A percentile compares a stretch with the other conserved stretches of the same genome.
phyloP scores from a whole-genome alignment of 2,329 filamentous ascomycete species.

The Aphanocladium album region DNA sequence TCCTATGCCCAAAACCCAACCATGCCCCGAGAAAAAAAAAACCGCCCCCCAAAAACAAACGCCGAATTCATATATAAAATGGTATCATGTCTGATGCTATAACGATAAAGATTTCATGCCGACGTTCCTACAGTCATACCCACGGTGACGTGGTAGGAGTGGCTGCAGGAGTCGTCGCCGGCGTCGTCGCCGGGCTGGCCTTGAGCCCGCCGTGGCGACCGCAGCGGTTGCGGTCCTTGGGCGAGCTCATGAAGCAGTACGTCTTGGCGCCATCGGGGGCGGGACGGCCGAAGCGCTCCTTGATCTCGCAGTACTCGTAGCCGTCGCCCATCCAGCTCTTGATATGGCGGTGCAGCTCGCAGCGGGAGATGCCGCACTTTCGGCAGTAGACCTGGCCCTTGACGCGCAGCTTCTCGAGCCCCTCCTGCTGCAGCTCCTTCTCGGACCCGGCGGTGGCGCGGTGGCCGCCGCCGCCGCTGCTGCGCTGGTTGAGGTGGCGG shows the following conservation, averaged over 20 bases:
- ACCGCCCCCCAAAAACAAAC: background rate
- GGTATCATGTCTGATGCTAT: background rate
- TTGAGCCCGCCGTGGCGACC: slow-evolving; percentile 43
- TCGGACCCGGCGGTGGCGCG: background rate
- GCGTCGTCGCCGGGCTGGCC: background rate
- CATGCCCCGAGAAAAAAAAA: too few species aligned
- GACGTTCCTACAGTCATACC: too few species aligned
- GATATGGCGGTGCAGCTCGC: slow-evolving; percentile 59
- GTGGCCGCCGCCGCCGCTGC: slow-evolving; percentile 10
- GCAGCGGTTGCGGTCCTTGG: slow-evolving; percentile 53
- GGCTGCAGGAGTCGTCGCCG: background rate
- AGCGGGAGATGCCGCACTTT: slow-evolving; percentile 56
- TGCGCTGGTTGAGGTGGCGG: slow-evolving; percentile 35
- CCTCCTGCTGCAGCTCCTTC: background rate
- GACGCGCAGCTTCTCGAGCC: slow-evolving; percentile 44
- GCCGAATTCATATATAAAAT: background rate
- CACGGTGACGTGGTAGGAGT: background rate
- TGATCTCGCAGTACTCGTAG: slow-evolving; percentile 57
- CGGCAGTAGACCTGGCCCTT: slow-evolving; percentile 57
- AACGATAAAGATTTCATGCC: background rate
- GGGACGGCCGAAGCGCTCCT: slow-evolving; percentile 48
- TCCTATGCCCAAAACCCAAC: background rate
- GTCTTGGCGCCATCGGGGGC: slow-evolving; percentile 42
- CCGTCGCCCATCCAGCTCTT: slow-evolving; percentile 52
- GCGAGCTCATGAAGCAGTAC: slow-evolving; percentile 56